phyloP scores from a whole-genome alignment of 495 filamentous ascomycete species.

The Talaromyces borbonicus region DNA sequence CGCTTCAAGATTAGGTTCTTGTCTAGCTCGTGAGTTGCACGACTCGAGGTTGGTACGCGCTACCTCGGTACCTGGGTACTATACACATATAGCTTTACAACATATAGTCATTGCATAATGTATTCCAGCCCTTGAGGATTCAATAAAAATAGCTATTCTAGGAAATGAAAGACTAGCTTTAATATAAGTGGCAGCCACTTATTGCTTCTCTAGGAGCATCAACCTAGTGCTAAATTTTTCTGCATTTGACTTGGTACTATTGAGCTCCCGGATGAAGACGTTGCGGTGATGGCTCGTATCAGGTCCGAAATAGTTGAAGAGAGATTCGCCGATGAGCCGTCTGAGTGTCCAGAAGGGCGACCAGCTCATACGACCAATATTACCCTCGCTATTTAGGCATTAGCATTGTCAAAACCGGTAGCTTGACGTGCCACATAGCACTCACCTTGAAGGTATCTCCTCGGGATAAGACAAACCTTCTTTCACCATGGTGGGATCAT shows the following conservation, averaged over 20 bases:
- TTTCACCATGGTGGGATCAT: slow-evolving; percentile 13
- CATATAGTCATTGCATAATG: no score
- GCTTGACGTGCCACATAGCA: slow-evolving; percentile 1
- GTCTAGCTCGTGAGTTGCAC: no score
- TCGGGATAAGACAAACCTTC: slow-evolving; percentile 13
- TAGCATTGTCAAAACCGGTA: slow-evolving; percentile 9
- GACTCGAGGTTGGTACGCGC: no score
- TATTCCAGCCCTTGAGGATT: no score
- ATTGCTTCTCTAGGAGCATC: no score
- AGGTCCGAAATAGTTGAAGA: slow-evolving; percentile 12
- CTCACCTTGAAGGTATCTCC: slow-evolving; percentile 13
- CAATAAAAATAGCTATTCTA: no score
- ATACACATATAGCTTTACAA: no score
- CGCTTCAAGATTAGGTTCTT: no score
- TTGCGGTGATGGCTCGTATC: slow-evolving; percentile 13
- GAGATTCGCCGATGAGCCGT: slow-evolving; percentile 11
- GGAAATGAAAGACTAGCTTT: no score
- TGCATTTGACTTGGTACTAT: slow-evolving; percentile 13
- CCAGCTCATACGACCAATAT: slow-evolving; percentile 10
- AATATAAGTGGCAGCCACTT: no score
- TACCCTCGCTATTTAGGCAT: slow-evolving; percentile 9
- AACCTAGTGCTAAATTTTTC: slow-evolving; percentile 13
- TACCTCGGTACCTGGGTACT: no score
- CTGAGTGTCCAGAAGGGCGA: slow-evolving; percentile 14
- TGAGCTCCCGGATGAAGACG: slow-evolving; percentile 14